Evolutionary conservation across 1,284 basidiomycete species (phyloP).

Genomic region (Erythrobasidium hasegawianum): DNA sequence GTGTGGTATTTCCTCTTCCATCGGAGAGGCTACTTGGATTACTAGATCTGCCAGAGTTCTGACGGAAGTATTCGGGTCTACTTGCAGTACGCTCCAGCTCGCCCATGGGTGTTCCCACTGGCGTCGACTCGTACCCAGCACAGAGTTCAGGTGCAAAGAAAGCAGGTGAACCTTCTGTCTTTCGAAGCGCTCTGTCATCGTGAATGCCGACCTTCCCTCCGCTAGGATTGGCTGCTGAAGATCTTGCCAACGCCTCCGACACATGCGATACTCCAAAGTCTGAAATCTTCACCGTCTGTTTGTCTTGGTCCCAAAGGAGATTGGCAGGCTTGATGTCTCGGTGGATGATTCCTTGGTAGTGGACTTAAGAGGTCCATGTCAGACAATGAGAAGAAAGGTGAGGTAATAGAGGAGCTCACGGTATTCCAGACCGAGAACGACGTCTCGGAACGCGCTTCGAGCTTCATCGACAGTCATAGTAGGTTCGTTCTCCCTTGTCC

Average conservation of each 20-base stretch:
- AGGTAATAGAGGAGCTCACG: constrained; percentile 56
- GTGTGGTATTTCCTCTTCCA: not conserved
- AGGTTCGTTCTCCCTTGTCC: constrained; percentile 64
- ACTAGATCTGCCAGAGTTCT: constrained; percentile 2
- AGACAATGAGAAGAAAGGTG: not conserved
- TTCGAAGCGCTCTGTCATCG: constrained; percentile 82
- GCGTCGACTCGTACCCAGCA: constrained; percentile 46
- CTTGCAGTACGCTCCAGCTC: constrained; percentile 26
- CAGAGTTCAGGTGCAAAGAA: constrained; percentile 97
- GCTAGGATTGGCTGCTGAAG: constrained; percentile 51
- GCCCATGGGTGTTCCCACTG: constrained; percentile 32
- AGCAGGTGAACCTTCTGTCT: constrained; percentile 94
- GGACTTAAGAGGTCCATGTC: constrained; percentile 59
- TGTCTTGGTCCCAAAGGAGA: constrained; percentile 80
- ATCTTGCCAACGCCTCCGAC: constrained; percentile 73
- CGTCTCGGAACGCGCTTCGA: constrained; percentile 81
- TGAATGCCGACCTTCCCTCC: constrained; percentile 58
- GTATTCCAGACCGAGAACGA: constrained; percentile 89
- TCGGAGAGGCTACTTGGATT: constrained; percentile 10
- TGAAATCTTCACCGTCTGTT: constrained; percentile 83
- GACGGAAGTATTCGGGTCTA: constrained; percentile 30
- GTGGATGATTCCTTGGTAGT: constrained; percentile 96
- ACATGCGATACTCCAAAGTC: constrained; percentile 98
- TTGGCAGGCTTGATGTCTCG: constrained; percentile 99
- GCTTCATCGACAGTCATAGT: constrained; percentile 77